Percentiles rank a stretch among this genome's conserved stretches.
These are phyloP conservation scores for Ophiocordyceps sinensis DNA, from an alignment of 2,329 filamentous ascomycete genomes.

Conservation along the genomic window DNA sequence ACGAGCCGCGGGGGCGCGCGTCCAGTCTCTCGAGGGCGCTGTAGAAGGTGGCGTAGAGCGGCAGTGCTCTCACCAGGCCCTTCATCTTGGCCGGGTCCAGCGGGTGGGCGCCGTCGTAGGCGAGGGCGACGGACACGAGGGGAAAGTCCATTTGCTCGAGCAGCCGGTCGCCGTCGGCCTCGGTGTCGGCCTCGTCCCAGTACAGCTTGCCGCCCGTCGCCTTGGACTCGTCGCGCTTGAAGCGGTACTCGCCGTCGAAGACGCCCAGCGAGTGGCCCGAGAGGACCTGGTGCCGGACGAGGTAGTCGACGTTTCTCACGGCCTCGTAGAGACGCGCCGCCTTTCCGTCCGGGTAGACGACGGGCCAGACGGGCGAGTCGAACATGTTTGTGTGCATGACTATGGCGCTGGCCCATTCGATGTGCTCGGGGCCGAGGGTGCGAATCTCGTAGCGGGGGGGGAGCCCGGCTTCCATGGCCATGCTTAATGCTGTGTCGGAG, in stretches of 20 bases:
- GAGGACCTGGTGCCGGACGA: slow-evolving; percentile 8
- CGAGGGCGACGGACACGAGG: slow-evolving; percentile 14
- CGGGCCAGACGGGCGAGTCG: slow-evolving; percentile 9
- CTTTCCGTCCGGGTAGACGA: slow-evolving; percentile 6
- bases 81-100: slow-evolving; percentile 5
- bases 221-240: slow-evolving; percentile 10
- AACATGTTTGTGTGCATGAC: slow-evolving; percentile 11
- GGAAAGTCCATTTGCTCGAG: slow-evolving; percentile 18
- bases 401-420: slow-evolving; percentile 11
- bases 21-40: slow-evolving; percentile 4
- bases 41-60: not conserved
- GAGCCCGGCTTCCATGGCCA: not conserved
- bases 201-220: slow-evolving; percentile 11
- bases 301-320: slow-evolving; percentile 2
- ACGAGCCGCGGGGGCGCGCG: slow-evolving; percentile 9
- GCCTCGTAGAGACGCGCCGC: slow-evolving; percentile 5
- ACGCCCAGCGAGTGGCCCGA: slow-evolving; percentile 9
- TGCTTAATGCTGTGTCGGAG: not conserved
- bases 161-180: slow-evolving; percentile 5
- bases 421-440: slow-evolving; percentile 9
- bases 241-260: slow-evolving; percentile 11
- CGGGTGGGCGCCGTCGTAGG: slow-evolving; percentile 10
- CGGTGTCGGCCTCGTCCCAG: slow-evolving; percentile 9
- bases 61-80: slow-evolving; percentile 1
- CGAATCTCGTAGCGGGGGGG: slow-evolving; percentile 9